phyloP scores from a whole-genome alignment of 164 flowering plant genomes.

The Nelumbo lutea region DNA sequence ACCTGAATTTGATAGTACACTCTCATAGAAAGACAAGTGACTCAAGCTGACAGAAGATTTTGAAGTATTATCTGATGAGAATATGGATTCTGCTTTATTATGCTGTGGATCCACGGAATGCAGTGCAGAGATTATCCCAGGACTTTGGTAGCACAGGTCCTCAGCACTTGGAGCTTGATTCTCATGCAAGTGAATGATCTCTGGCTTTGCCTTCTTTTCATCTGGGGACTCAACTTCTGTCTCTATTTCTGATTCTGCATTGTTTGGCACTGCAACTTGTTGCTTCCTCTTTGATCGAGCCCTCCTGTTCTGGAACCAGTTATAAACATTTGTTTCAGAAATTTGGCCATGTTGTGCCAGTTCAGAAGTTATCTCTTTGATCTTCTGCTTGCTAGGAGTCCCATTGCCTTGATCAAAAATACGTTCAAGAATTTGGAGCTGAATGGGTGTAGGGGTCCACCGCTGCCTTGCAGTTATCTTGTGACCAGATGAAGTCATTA shows the following conservation, averaged over 20 bases:
- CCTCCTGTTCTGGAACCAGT: constrained; percentile 93
- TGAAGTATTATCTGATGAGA: constrained; percentile 34
- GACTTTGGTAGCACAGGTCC: constrained; percentile 57
- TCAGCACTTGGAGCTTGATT: constrained; percentile 32
- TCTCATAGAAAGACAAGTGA: constrained; percentile 49
- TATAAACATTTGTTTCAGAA: constrained; percentile 86
- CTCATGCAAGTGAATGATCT: constrained; percentile 32
- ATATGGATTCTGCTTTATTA: constrained; percentile 31
- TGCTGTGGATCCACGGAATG: constrained; percentile 39
- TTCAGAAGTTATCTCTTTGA: constrained; percentile 58
- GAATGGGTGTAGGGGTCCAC: constrained; percentile 93
- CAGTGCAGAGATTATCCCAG: constrained; percentile 49
- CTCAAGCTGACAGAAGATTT: constrained; percentile 33
- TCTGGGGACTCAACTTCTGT: constrained; percentile 64
- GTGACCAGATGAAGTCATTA: constrained; percentile 67
- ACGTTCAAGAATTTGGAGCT: constrained; percentile 88
- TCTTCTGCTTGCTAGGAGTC: constrained; percentile 91
- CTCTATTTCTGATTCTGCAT: constrained; percentile 61
- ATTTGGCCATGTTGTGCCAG: constrained; percentile 83
- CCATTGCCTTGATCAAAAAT: constrained; percentile 89
- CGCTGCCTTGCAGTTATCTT: constrained; percentile 87
- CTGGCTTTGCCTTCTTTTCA: constrained; percentile 62
- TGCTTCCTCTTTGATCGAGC: constrained; percentile 88
- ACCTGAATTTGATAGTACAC: constrained; percentile 38
- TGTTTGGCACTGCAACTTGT: constrained; percentile 22